These are phyloP conservation scores for Trichosporon coremiiforme DNA, from an alignment of 1,284 basidiomycete genomes.

Conservation along the genomic window DNA sequence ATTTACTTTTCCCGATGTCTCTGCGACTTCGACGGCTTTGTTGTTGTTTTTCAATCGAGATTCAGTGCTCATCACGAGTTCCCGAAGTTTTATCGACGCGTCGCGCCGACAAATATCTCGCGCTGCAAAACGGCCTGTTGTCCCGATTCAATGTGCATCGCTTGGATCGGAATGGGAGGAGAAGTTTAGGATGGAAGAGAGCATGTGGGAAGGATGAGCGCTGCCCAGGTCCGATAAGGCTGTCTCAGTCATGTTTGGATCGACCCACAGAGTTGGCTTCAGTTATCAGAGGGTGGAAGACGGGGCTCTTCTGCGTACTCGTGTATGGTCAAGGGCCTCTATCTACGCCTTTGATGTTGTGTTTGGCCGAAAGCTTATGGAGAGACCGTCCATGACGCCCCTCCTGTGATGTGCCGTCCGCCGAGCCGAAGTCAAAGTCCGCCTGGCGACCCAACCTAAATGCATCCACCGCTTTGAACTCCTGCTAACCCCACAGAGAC, in stretches of 20 bases:
- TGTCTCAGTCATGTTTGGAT: slow-evolving; percentile 7
- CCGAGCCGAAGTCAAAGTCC: neutral
- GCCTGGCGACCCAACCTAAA: neutral
- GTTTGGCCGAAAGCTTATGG: too few species aligned
- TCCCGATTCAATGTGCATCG: neutral
- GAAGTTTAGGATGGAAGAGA: neutral
- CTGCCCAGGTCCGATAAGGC: neutral
- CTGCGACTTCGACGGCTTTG: neutral
- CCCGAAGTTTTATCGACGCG: neutral
- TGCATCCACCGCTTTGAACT: neutral
- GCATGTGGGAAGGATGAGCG: neutral
- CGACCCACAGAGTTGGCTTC: neutral
- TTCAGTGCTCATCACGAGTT: neutral
- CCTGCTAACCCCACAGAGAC: slow-evolving; percentile 66
- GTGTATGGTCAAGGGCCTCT: too few species aligned
- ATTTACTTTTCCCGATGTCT: too few species aligned
- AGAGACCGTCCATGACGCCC: neutral
- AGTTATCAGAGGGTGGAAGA: too few species aligned
- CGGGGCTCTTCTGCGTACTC: neutral
- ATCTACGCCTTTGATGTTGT: neutral
- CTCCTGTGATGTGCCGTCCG: too few species aligned
- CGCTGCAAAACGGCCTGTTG: neutral
- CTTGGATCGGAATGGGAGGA: neutral
- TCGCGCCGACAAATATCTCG: neutral
- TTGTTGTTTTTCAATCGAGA: neutral